Conservation (phyloP, 495 filamentous ascomycete genomes). For the Penicillium coprophilum region DNA sequence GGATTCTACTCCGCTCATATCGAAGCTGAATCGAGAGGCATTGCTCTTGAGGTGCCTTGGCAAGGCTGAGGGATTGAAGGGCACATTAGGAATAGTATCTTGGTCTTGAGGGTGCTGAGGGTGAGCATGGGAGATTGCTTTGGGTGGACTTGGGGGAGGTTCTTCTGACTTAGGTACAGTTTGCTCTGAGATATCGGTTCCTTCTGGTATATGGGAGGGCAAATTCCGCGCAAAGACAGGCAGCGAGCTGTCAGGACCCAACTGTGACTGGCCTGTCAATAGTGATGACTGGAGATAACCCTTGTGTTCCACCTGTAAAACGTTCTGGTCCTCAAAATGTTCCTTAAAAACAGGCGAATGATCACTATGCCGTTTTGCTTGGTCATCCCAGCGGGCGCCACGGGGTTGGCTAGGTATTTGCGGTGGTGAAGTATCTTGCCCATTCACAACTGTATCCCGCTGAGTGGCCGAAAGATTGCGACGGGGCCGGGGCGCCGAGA, state of each 20-base stretch:
- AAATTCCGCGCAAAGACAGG: constrained; percentile 54
- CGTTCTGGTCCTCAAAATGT: constrained; percentile 62
- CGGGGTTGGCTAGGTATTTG: constrained; percentile 10
- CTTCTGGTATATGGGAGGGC: constrained; percentile 42
- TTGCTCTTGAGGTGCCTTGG: constrained; percentile 83
- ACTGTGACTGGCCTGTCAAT: constrained; percentile 37
- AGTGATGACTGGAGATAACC: constrained; percentile 48
- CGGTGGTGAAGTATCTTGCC: constrained; percentile 18
- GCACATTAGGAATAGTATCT: constrained; percentile 42
- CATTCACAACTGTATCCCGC: constrained; percentile 11
- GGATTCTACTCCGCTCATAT: constrained; percentile 75
- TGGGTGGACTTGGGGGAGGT: constrained; percentile 6
- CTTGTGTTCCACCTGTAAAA: constrained; percentile 50
- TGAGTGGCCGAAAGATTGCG: constrained; percentile 49
- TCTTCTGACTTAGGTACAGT: neutral
- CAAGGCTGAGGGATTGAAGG: constrained; percentile 40
- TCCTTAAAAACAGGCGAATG: constrained; percentile 67
- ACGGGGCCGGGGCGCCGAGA: constrained; percentile 75
- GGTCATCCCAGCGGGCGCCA: constrained; percentile 27
- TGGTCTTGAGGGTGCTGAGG: constrained; percentile 27
- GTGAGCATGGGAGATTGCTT: constrained; percentile 7
- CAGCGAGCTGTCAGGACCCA: constrained; percentile 39
- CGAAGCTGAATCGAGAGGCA: constrained; percentile 88
- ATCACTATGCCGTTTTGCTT: constrained; percentile 39
- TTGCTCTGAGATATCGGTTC: constrained; percentile 18